Percentiles rank a stretch among this genome's conserved stretches.
phyloP scores from a whole-genome alignment of 1,284 basidiomycete genomes.

The Marasmius tenuissimus region DNA sequence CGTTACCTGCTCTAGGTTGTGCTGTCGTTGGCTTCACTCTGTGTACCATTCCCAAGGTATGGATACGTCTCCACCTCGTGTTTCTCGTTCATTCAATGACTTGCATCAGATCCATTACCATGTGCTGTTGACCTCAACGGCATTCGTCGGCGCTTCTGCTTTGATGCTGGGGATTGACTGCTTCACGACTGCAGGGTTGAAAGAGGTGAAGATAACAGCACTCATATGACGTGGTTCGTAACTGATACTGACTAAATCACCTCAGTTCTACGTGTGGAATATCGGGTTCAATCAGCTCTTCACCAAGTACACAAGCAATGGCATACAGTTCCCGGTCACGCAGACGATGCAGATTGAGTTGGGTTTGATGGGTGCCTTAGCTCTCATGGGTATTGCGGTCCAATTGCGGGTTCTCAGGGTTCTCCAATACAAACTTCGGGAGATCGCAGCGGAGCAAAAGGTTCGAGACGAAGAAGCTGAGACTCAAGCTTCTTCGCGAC shows the following conservation, averaged over 20 bases:
- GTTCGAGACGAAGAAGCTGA: constrained; percentile 77
- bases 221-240: constrained; percentile 7
- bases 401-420: constrained; percentile 85
- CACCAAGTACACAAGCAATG: constrained; percentile 66
- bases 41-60: constrained; percentile 62
- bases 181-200: constrained; percentile 86
- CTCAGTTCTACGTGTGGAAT: constrained; percentile 92
- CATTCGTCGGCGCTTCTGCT: constrained; percentile 88
- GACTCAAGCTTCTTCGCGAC: constrained; percentile 69
- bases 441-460: constrained; percentile 77
- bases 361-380: constrained; percentile 79
- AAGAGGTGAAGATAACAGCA: constrained; percentile 62
- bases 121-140: constrained; percentile 79
- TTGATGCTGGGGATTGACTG: constrained; percentile 94
- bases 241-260: not conserved
- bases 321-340: constrained; percentile 78
- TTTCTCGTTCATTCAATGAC: constrained; percentile 17
- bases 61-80: constrained; percentile 7
- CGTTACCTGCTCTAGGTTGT: constrained; percentile 38
- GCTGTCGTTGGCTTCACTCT: constrained; percentile 60
- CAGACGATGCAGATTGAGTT: constrained; percentile 94
- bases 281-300: constrained; percentile 83
- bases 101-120: constrained; percentile 67
- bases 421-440: constrained; percentile 75
- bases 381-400: constrained; percentile 86